Conservation (phyloP, 2,329 filamentous ascomycete species). For the Bipolaris cookei region DNA sequence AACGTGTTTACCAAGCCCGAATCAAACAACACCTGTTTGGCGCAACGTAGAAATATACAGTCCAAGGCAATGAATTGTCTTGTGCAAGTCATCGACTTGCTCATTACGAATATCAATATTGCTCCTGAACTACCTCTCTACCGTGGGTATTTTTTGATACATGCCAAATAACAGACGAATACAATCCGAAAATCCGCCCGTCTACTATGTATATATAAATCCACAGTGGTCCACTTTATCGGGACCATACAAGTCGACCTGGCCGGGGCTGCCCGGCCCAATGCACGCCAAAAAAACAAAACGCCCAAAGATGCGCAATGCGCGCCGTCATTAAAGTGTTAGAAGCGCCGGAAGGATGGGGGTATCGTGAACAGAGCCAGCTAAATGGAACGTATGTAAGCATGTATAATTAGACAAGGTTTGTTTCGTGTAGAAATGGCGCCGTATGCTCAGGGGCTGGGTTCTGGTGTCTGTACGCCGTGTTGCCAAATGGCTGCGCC, state of each 20-base stretch:
- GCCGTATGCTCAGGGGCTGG: constrained; percentile 41
- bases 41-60: no score
- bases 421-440: constrained; percentile 6
- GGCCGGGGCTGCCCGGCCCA: constrained; percentile 8
- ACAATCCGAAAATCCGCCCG: not conserved
- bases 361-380: constrained; percentile 27
- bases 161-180: not conserved
- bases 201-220: not conserved
- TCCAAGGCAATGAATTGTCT: no score
- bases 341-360: constrained; percentile 18
- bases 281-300: constrained; percentile 10
- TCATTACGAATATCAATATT: not conserved
- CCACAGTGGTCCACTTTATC: not conserved
- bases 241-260: constrained; percentile 2
- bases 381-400: constrained; percentile 9
- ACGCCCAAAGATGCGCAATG: constrained; percentile 11
- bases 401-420: constrained; percentile 7
- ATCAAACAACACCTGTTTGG: not conserved
- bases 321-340: constrained; percentile 3
- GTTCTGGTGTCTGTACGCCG: constrained; percentile 48
- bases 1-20: not conserved
- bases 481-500: constrained; percentile 42
- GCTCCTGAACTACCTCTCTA: not conserved
- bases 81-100: no score
- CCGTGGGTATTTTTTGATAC: not conserved